These are phyloP conservation scores for Monosporascus sp. DNA, from an alignment of 2,329 filamentous ascomycete genomes.

Conservation along the genomic window DNA sequence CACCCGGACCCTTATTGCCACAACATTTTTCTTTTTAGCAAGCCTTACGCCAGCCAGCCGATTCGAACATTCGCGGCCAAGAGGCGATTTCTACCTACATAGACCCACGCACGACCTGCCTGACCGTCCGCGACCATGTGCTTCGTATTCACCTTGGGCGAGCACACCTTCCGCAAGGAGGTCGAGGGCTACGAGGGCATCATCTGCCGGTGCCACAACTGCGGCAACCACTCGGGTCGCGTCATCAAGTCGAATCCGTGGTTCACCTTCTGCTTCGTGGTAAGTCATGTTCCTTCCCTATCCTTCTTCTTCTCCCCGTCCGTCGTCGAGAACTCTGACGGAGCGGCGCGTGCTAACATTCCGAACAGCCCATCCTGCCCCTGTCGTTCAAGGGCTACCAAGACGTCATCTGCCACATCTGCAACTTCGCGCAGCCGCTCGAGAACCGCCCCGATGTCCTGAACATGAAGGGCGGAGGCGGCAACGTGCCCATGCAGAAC, in stretches of 20 bases:
- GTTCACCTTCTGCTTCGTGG: slow-evolving; percentile 76
- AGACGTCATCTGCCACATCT: slow-evolving; percentile 69
- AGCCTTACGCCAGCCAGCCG: too few species aligned
- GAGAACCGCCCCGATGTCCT: slow-evolving; percentile 51
- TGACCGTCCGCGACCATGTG: slow-evolving; percentile 38
- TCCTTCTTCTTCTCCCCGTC: neutral
- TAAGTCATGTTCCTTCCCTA: slow-evolving; percentile 29
- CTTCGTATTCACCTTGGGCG: slow-evolving; percentile 57
- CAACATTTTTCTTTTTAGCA: too few species aligned
- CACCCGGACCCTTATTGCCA: too few species aligned
- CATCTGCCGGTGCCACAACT: slow-evolving; percentile 60
- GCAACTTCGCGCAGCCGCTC: slow-evolving; percentile 67
- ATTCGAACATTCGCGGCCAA: too few species aligned
- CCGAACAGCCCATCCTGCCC: slow-evolving; percentile 58
- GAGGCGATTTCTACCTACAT: too few species aligned
- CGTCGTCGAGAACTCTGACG: neutral
- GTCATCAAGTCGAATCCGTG: slow-evolving; percentile 62
- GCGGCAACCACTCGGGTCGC: slow-evolving; percentile 56
- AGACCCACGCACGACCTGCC: too few species aligned
- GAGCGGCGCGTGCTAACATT: too few species aligned
- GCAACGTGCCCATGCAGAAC: slow-evolving; percentile 30
- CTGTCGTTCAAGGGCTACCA: slow-evolving; percentile 62
- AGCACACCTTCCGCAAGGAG: slow-evolving; percentile 55
- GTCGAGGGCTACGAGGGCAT: slow-evolving; percentile 57
- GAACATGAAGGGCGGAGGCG: slow-evolving; percentile 42